Evolutionary conservation across 2,329 filamentous ascomycete species (phyloP), one percentile per base, ranked within the genome.

Genomic region (Monosporascus cannonballus): DNA sequence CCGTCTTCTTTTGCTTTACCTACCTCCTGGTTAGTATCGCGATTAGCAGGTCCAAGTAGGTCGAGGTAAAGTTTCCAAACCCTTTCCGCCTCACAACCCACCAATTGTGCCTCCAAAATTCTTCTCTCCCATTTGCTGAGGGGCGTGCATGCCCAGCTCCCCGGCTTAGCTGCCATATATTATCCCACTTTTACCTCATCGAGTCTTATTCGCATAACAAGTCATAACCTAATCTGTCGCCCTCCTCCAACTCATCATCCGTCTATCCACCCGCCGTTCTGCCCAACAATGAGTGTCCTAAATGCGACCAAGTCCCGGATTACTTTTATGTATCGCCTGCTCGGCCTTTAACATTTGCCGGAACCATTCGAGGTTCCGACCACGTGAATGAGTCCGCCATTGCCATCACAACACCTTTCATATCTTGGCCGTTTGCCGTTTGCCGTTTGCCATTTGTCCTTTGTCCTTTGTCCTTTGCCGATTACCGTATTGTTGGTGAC

Each of bases 361-460:
- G 66, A 64, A 67, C 64, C 66, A 62, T 54, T 51, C 56, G 59
- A 64, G 66, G 66, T 67, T 68, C 65, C 64, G 63, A 53, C 56
- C 56, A 38, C 17, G 24, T 41, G n/a, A 49, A 49, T 8, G 22
- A n/a, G 30, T n/a, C 22, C 18, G 39, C 39, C 18, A 9, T 24
- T 11, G 2, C 36, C 36, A 5, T 38, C 36, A n/a, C 36, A 7
- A 4, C 39, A 8, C 22, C n/a, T 24, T 24, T 18, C 1, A 14
- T 20, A 18, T 20, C 18, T 42, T 42, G 39, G 39, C 18, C n/a
- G 1, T 42, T 42, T 20, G 39, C 18, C 11, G 14, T 39, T 34
- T n/a, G 39, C 18, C n/a, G 1, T 42, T 42, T 20, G 39, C 18
- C 11, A 6, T 39, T 34, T n/a, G n/a, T n/a, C n/a, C n/a, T n/a